These are phyloP conservation scores for Penicillium sp. DNA, from an alignment of 2,329 filamentous ascomycete species.

Conservation along the genomic window DNA sequence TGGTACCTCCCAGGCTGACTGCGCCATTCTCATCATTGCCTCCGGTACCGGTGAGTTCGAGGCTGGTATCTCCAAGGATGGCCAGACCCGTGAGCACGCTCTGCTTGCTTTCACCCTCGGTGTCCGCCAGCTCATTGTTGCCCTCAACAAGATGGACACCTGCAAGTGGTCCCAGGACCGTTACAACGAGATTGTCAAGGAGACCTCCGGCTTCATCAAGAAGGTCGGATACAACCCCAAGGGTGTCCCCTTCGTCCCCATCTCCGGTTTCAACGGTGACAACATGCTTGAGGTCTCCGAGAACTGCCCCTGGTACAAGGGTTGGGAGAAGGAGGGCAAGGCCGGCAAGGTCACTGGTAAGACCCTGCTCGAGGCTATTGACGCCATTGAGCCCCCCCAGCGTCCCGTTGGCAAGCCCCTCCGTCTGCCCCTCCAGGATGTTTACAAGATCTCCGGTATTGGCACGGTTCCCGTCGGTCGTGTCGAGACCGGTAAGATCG, in stretches of 20 bases:
- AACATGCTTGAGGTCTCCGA: constrained; percentile 91
- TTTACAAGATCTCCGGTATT: constrained; percentile 99
- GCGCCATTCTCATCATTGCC: constrained; percentile 99
- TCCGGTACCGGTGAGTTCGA: constrained; percentile 99
- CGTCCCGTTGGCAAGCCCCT: constrained; percentile 99
- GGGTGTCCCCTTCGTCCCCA: constrained; percentile 95
- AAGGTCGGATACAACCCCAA: constrained; percentile 99
- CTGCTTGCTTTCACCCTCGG: constrained; percentile 99
- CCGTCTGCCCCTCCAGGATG: constrained; percentile 99
- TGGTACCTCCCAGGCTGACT: constrained; percentile 99
- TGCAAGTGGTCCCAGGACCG: constrained; percentile 96
- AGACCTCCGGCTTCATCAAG: constrained; percentile 99
- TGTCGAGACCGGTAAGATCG: constrained; percentile 99
- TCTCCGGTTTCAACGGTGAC: constrained; percentile 99
- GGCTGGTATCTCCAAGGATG: constrained; percentile 99
- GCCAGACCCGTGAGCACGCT: constrained; percentile 99
- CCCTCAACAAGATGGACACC: constrained; percentile 99
- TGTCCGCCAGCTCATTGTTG: constrained; percentile 99
- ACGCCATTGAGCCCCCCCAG: constrained; percentile 86
- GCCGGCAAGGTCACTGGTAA: constrained; percentile 81
- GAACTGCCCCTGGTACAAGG: constrained; percentile 99
- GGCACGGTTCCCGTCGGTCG: constrained; percentile 99
- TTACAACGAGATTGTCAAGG: constrained; percentile 99
- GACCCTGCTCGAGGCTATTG: constrained; percentile 99
- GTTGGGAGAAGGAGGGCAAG: constrained; percentile 99